Evolutionary conservation across 73 alveolate species (phyloP), one percentile per base, ranked within the genome.

Genomic region (Paramecium caudatum): DNA sequence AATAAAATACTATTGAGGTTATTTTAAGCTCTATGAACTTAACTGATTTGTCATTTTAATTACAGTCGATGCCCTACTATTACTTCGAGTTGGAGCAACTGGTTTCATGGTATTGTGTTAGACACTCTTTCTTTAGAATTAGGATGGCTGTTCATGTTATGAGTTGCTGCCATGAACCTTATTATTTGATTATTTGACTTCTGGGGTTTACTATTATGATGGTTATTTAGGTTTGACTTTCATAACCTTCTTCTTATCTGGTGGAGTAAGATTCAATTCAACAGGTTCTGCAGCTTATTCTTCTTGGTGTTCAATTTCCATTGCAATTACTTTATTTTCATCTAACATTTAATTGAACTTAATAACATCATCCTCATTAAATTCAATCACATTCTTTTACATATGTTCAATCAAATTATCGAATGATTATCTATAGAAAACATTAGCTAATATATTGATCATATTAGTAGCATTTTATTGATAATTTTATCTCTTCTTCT

Each of bases 281-380:
- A 55, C 80, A 27, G 80, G 80, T 55, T 55, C 80, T 55, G 80
- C 80, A 12, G 80, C 80, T 55, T 55, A 55, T 5, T 43, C 80
- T 55, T 55, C 80, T 27, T 55, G 23, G 3, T 43, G 46, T 10
- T 17, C 45, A 10, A 55, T 55, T 23, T 55, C 80, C 80, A 55
- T 55, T 0, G 80, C 80, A 23, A 55, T 55, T 9, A 55, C 30
- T 55, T 55, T 55, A 55, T 55, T 55, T 7, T 55, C 80, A 55
- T 55, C 80, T 55, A 55, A 21, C 80, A 55, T 55, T 55, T 55
- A 37, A 55, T 55, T 55, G 30, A 27, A 55, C 30, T 55, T 55
- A 5, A 55, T 55, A 23, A 55, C 80, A 55, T 55, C 80, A 55
- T 55, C 80, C 3, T 55, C 80, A 55, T 55, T 43, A 55, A 55